Conservation (phyloP, 208 protist species). For the Acanthamoeba triangularis region DNA sequence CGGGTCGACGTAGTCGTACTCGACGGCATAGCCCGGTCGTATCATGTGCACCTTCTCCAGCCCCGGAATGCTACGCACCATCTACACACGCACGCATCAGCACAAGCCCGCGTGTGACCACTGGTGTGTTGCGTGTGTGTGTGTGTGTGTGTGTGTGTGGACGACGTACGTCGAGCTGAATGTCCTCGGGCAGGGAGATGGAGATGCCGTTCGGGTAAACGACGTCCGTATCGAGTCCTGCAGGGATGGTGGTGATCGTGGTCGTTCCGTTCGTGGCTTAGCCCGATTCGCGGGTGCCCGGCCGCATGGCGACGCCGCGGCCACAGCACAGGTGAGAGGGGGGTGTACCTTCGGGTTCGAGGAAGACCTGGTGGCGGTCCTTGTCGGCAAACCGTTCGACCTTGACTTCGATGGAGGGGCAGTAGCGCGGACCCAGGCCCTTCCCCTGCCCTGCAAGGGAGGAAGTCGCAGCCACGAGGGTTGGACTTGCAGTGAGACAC, state of each 20-base stretch:
- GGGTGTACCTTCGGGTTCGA: conserved; percentile 90
- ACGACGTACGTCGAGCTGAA: conserved; percentile 83
- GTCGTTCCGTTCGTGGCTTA: not conserved
- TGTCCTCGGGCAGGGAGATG: conserved; percentile 89
- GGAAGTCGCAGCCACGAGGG: no score
- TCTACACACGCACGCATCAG: not conserved
- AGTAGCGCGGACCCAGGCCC: conserved; percentile 90
- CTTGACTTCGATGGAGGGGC: conserved; percentile 92
- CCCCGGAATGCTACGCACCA: conserved; percentile 88
- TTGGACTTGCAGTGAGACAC: not conserved
- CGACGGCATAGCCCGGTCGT: conserved; percentile 91
- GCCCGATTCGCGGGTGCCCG: not conserved
- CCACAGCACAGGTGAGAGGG: not conserved
- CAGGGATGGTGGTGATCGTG: no score
- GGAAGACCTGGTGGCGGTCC: conserved; percentile 88
- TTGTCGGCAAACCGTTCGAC: conserved; percentile 84
- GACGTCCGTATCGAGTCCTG: conserved; percentile 85
- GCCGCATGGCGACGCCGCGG: not conserved
- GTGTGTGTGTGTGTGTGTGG: not conserved
- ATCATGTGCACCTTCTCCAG: conserved; percentile 89
- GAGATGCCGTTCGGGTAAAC: conserved; percentile 93
- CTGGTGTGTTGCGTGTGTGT: not conserved
- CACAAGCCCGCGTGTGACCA: not conserved
- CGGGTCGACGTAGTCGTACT: conserved; percentile 95
- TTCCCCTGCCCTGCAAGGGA: conserved; percentile 53